Evolutionary conservation across 768 basidiomycete species (phyloP), one percentile per base, ranked within the genome.

Genomic region (Mycena leptocephala): DNA sequence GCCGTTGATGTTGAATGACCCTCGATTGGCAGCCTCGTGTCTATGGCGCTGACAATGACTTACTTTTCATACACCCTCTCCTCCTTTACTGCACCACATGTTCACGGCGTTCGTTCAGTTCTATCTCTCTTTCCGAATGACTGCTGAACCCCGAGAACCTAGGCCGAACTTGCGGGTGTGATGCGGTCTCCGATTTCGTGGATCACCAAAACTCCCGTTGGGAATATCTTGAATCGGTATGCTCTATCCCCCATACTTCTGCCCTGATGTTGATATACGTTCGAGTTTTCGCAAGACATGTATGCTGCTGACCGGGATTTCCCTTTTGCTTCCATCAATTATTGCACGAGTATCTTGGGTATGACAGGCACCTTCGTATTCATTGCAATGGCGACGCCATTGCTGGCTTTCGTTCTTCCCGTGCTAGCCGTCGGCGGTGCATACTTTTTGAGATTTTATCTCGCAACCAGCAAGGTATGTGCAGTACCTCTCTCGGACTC

Each of bases 241-340:
- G 61, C 51, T 51, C 41, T 56, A 16, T 58, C 18, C 53, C 26
- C 30, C 24, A 35, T 58, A 30, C 14, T 41, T 43, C 53, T 30
- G 32, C 32, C 26, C 41, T 62, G 18, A 55, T 30, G 37, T 43
- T 43, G 46, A 51, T 56, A 39, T 56, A 58, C 55, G 53, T n/a
- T n/a, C n/a, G n/a, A n/a, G 13, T 76, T 76, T 65, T 76, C 75
- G 2, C 75, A 76, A 55, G 75, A 76, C 32, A 70, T 75, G n/a
- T 62, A 69, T n/a, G 68, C 64, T 32, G 53, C 74, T 1, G 67
- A 70, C 30, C 55, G 39, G 58, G 75, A 76, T 32, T 76, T 76
- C 43, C 69, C 75, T 10, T 76, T 71, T 41, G 69, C 75, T 0
- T 76, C 72, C 41, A 6, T 76, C 6, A 76, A 76, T 35, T 72